These are phyloP conservation scores for Backusella psychrophila DNA, from an alignment of 192 early-diverging fungal genomes.

Conservation along the genomic window DNA sequence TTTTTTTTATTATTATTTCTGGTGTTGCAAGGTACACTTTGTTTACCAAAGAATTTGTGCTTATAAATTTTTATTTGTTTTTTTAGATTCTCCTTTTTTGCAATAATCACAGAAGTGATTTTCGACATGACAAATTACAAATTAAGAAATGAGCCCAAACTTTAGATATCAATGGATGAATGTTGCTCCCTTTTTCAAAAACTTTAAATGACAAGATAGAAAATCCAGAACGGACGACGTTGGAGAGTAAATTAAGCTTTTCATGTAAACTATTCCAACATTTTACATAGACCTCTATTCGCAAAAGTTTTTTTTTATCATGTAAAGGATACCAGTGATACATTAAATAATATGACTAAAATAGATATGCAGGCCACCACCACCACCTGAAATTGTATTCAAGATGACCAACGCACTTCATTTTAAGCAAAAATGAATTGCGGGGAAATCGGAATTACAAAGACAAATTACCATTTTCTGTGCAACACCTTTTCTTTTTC, in stretches of 20 bases:
- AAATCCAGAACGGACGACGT: too few relatives aligned
- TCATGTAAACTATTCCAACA: too few relatives aligned
- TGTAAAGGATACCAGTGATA: neutral
- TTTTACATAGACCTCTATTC: too few relatives aligned
- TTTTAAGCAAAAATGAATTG: neutral
- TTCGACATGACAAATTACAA: neutral
- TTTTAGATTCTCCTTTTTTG: neutral
- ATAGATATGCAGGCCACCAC: neutral
- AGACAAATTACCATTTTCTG: neutral
- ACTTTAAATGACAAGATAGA: too few relatives aligned
- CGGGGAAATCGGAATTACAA: slow-evolving; percentile 6
- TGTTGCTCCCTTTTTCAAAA: neutral
- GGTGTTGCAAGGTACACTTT: neutral
- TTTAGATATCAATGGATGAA: neutral
- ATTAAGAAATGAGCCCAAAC: neutral
- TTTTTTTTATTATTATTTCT: neutral
- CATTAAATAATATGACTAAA: slow-evolving; percentile 4
- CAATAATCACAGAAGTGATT: neutral
- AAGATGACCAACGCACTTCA: neutral
- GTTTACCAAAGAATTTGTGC: neutral
- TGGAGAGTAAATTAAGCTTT: too few relatives aligned
- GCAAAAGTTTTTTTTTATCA: too few relatives aligned
- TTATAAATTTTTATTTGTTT: neutral
- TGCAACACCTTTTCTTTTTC: neutral
- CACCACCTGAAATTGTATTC: neutral